Percentiles rank a stretch among this genome's conserved stretches.
These are phyloP conservation scores for Xylaria cubensis DNA, from an alignment of 495 filamentous ascomycete genomes.

Conservation along the genomic window DNA sequence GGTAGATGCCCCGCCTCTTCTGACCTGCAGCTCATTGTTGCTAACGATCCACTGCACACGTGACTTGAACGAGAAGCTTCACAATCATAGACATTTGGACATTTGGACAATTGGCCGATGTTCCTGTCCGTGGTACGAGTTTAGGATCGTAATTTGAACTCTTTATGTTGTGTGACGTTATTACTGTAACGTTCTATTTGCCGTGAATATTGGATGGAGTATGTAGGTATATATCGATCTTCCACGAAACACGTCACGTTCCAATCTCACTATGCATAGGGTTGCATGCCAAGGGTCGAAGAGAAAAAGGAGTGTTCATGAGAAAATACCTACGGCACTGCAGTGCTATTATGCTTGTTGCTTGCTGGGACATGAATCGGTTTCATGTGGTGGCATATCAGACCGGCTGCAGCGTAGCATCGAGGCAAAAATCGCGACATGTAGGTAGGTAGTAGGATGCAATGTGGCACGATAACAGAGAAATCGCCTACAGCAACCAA, in stretches of 20 bases:
- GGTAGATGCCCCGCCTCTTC: slow-evolving; percentile 4
- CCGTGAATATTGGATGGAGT: background rate
- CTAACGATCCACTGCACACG: background rate
- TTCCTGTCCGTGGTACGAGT: background rate
- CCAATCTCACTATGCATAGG: background rate
- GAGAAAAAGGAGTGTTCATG: background rate
- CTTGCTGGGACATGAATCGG: background rate
- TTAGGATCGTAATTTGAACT: background rate
- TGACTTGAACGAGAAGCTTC: slow-evolving; percentile 6
- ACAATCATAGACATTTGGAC: background rate
- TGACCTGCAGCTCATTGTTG: slow-evolving; percentile 1
- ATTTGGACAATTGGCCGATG: background rate
- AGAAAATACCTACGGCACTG: background rate
- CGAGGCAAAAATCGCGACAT: background rate
- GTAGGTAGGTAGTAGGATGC: background rate
- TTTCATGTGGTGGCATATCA: slow-evolving; percentile 5
- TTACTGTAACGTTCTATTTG: slow-evolving; percentile 10
- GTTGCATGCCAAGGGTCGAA: background rate
- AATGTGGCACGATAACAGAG: slow-evolving; percentile 3
- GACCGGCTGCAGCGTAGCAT: background rate
- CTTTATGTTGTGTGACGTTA: background rate
- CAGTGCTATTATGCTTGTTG: background rate
- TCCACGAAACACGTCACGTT: slow-evolving; percentile 7
- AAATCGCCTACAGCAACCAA: background rate
- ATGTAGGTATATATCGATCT: background rate